These are phyloP conservation scores for Citrullus amarus DNA, from an alignment of 306 rosid species.

Conservation along the genomic window DNA sequence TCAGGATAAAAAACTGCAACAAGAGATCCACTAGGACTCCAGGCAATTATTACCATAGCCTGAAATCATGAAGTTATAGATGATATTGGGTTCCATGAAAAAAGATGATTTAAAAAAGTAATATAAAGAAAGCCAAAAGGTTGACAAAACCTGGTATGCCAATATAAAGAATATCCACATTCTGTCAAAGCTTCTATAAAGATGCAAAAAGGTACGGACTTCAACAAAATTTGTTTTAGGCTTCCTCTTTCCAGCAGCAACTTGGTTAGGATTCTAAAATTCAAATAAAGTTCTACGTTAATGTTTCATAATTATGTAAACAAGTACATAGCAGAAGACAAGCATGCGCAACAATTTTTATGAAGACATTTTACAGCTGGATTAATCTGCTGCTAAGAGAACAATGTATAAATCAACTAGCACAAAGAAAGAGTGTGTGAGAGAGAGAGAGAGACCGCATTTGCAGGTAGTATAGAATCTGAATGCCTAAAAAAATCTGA, in stretches of 20 bases:
- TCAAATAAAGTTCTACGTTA: conserved; percentile 1
- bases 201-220: conserved; percentile 85
- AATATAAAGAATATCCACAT: conserved; percentile 96
- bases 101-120: conserved; percentile 1
- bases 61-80: conserved; percentile 25
- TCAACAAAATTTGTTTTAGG: conserved; percentile 94
- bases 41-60: conserved; percentile 90
- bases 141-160: conserved; percentile 73
- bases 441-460: conserved; percentile 31
- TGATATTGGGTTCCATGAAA: background rate
- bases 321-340: background rate
- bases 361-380: background rate
- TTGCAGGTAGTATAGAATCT: conserved; percentile 26
- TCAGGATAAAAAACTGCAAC: conserved; percentile 48
- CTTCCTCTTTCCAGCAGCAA: conserved; percentile 49
- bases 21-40: conserved; percentile 74
- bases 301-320: background rate
- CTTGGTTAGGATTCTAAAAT: conserved; percentile 50
- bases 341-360: background rate
- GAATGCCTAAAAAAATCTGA: conserved; percentile 78
- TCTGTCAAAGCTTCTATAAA: conserved; percentile 91
- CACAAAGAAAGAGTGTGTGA: background rate
- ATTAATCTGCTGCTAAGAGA: background rate
- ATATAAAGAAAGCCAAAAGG: conserved; percentile 7
- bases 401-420: background rate